Base-by-base conservation (phyloP, 2,329 filamentous ascomycete species). In the Zasmidium angulare region DNA sequence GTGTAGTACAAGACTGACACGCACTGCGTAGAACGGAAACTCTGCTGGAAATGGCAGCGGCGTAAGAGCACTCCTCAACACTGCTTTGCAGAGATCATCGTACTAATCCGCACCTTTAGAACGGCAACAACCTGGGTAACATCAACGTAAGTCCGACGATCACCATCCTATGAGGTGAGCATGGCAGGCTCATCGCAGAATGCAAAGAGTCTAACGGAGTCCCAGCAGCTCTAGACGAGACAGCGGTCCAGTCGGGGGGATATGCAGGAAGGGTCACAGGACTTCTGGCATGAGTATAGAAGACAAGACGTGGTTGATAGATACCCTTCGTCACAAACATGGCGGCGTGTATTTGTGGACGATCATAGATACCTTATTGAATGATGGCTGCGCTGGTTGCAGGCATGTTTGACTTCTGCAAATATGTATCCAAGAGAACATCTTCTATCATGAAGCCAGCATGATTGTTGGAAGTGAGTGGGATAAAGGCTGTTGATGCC, bases 141-240 rank as follows among this genome's bases (percentile, higher is more conserved):
- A 43, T 52, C n/a, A 52, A 29, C 29, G 24, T 52, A 52, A 43
- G 31, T 29, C 50, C 50, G 11, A 36, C 50, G 23, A 40, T 43
- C 9, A 43, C 11, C 36, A 43, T 43, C 14, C 36, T 43, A 17
- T 43, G 36, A 43, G 11, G 36, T 43, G 36, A 43, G 36, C n/a
- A 17, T 4, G 14, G 36, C 12, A 4, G 36, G 36, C 12, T 43
- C 36, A 19, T 43, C n/a, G 36, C 9, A 7, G n/a, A 43, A 43
- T 4, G 36, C 36, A 43, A 17, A 10, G 36, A 43, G 36, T 43
- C 36, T 43, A 43, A 43, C 26, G 26, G 11, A 4, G 9, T 3
- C 14, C 3, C 36, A 43, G n/a, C n/a, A 43, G 36, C n/a, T 43
- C 36, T 43, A 43, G 36, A 43, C n/a, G 36, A 19, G 12, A 19